These are phyloP conservation scores for Albugo laibachii DNA, from an alignment of 352 stramenopile genomes.

Conservation along the genomic window DNA sequence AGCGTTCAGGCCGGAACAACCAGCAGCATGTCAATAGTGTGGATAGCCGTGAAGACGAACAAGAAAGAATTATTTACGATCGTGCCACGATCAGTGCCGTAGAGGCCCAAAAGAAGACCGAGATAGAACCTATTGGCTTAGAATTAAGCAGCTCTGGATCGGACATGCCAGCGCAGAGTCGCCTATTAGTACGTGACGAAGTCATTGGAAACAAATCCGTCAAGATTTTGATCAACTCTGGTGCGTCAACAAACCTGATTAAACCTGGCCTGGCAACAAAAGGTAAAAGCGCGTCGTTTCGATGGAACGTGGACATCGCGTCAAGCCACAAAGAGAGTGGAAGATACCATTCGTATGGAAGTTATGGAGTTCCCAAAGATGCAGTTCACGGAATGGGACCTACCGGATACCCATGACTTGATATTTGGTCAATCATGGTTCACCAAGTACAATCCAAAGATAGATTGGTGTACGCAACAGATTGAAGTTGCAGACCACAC, in stretches of 20 bases:
- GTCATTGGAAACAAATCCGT: too few relatives aligned
- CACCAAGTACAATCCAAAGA: conserved; percentile 4
- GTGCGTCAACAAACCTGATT: too few relatives aligned
- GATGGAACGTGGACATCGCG: too few relatives aligned
- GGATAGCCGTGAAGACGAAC: conserved; percentile 3
- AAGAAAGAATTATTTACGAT: conserved; percentile 6
- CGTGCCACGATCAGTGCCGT: not conserved
- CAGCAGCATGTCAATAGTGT: not conserved
- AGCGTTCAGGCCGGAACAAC: not conserved
- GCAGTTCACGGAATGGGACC: conserved; percentile 1
- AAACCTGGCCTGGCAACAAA: too few relatives aligned
- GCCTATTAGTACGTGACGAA: too few relatives aligned
- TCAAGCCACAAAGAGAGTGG: not conserved
- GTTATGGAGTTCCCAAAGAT: not conserved
- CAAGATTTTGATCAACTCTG: too few relatives aligned
- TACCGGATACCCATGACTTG: conserved; percentile 2
- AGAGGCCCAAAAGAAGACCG: not conserved
- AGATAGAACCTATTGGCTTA: too few relatives aligned
- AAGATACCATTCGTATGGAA: not conserved
- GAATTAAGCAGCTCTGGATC: too few relatives aligned
- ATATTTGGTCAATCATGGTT: conserved; percentile 9
- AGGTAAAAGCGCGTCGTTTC: too few relatives aligned
- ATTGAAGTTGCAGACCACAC: not conserved
- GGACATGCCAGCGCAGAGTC: too few relatives aligned
- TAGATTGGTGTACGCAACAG: conserved; percentile 8